Percentiles rank a stretch among this genome's conserved stretches.
These are phyloP conservation scores for Alnus rubra DNA, from an alignment of 306 rosid species.

Conservation along the genomic window DNA sequence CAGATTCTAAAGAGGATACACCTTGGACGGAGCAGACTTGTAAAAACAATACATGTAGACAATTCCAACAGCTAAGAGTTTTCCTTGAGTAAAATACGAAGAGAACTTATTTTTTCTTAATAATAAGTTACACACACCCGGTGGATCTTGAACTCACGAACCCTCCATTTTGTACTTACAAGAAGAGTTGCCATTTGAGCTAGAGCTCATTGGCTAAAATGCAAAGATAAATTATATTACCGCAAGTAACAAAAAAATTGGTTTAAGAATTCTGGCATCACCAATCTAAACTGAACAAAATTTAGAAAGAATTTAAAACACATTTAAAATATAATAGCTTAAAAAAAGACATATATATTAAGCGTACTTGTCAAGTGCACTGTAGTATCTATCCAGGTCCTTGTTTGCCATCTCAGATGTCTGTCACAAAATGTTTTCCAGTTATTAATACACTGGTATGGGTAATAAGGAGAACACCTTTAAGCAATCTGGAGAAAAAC, in stretches of 20 bases:
- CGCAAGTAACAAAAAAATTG: neutral
- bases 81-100: neutral
- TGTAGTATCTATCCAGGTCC: slow-evolving; percentile 97
- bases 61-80: neutral
- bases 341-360: neutral
- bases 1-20: neutral
- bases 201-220: neutral
- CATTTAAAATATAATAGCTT: neutral
- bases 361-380: slow-evolving; percentile 92
- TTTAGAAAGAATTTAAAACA: neutral
- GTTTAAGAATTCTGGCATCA: neutral
- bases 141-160: neutral
- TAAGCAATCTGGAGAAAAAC: slow-evolving; percentile 4
- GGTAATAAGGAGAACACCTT: slow-evolving; percentile 12
- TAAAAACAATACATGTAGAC: neutral
- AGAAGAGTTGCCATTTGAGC: neutral
- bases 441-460: slow-evolving; percentile 8
- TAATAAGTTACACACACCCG: neutral
- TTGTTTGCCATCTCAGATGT: slow-evolving; percentile 99
- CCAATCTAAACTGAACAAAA: neutral
- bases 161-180: neutral
- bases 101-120: neutral
- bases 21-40: neutral
- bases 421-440: slow-evolving; percentile 43
- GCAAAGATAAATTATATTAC: neutral